A percentile compares a stretch with the other conserved stretches of the same genome.
These are phyloP conservation scores for Mycosphaerella arachidis DNA, from an alignment of 2,329 filamentous ascomycete genomes.

Conservation along the genomic window DNA sequence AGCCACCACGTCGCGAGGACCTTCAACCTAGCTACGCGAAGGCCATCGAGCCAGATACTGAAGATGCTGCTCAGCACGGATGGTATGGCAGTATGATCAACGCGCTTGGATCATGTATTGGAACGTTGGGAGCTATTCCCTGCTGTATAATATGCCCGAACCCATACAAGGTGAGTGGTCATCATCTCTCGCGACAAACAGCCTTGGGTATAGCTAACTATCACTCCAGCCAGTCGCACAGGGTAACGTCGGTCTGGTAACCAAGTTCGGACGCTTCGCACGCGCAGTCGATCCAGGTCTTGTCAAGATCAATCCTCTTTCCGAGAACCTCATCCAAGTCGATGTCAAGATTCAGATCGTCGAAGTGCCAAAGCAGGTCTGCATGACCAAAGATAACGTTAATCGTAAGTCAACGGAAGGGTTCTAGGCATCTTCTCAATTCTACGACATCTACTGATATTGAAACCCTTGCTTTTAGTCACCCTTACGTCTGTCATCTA, in stretches of 20 bases:
- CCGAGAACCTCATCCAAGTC: constrained; percentile 81
- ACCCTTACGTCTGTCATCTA: constrained; percentile 96
- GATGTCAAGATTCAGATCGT: constrained; percentile 99
- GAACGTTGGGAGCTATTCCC: constrained; percentile 78
- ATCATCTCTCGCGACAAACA: neutral
- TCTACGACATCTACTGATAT: too few relatives aligned
- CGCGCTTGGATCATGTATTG: constrained; percentile 66
- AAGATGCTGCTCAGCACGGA: constrained; percentile 67
- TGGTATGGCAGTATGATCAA: constrained; percentile 78
- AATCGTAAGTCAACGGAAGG: constrained; percentile 43
- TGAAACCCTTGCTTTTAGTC: constrained; percentile 36
- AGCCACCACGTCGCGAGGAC: constrained; percentile 77
- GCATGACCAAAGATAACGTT: constrained; percentile 99
- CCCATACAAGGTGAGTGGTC: constrained; percentile 37
- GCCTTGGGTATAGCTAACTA: neutral
- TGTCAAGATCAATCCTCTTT: constrained; percentile 94
- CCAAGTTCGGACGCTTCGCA: constrained; percentile 92
- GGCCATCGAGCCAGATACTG: constrained; percentile 54
- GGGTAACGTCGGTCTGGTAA: constrained; percentile 91
- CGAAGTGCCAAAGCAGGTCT: constrained; percentile 90
- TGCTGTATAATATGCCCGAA: constrained; percentile 92
- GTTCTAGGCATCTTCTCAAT: too few relatives aligned
- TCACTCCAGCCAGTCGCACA: constrained; percentile 59
- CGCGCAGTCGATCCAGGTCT: constrained; percentile 94
- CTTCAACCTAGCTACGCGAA: constrained; percentile 70